Base-by-base conservation (phyloP, 805 yeast genomes). In the Jamesozyma piceae region DNA sequence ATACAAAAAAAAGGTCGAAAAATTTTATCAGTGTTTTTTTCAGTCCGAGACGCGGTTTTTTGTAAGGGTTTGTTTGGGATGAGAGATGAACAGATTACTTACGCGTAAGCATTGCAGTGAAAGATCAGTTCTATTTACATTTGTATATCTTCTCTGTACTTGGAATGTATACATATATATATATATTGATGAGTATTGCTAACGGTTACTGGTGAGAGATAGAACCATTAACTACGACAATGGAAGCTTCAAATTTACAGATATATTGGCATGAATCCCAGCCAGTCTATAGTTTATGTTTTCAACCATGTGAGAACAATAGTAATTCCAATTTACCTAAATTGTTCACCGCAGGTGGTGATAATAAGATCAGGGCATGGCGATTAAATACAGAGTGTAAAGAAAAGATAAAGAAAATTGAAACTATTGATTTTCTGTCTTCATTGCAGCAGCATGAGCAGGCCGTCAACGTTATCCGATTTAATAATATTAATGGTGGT, bases 311-410 rank as follows among this genome's bases (percentile, higher is more conserved):
- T 11, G 5, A 24, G n/a, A 21, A 15, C 8, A n/a, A 15, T 8
- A 55, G 20, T 36, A 50, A 19, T 18, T 36, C 20, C 5, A 24
- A 33, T 24, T 5, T 24, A 24, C 47, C 41, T 56, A 72, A 94
- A 39, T 64, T 90, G 29, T 90, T 81, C 3, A 90, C 97, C 0
- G 95, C 87, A 0, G 97, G 97, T 20, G 97, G 97, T 34, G 98
- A 92, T 62, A 84, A 82, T 58, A 84, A 85, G 52, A 82, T 87
- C n/a, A 70, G 97, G 39, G 63, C 77, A 24, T 72, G 82, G 78
- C 50, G 51, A 42, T 47, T 60, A 46, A 54, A 54, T 41, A 44
- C 52, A 33, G 43, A 46, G 28, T 11, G 10, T 11, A 24, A 24
- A 8, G 28, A 11, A 8, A 24, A 54, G 54, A 28, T 53, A 58